Base-by-base conservation (phyloP, 1,139 yeast species). In the Sugiyamaella neomexicana region DNA sequence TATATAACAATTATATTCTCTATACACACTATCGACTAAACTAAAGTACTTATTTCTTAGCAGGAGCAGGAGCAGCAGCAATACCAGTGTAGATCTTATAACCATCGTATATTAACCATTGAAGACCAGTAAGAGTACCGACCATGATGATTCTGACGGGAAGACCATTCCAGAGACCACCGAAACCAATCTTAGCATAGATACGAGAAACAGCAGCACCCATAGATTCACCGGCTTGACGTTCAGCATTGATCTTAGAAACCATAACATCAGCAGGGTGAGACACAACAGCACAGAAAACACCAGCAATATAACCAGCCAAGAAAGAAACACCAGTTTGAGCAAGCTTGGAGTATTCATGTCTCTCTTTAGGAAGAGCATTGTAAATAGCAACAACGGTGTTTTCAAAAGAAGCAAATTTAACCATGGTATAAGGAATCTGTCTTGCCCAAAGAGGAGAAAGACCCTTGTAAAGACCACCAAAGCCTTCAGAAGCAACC, bases 181-280 rank as follows among this genome's bases (percentile, higher is more conserved):
- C 75, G 70, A 91, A 91, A 5, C 98, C 98, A 67, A 91, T 90
- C 66, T 81, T 80, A 53, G 75, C 71, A 71, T 90, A 91, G 67
- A 91, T 89, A 66, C 93, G 81, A 60, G 75, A 67, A 54, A 86
- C 77, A 15, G 95, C 95, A 49, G 76, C 75, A 42, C 85, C 85
- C 65, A 80, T 77, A 6, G 85, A 68, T 74, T 89, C 96, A 54
- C 80, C 80, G 31, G 86, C 76, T 63, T 77, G 74, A 67, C 85
- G 83, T 61, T 87, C 93, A 57, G 86, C 79, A 69, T 88, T 90
- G 66, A 91, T 81, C 79, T 90, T 88, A 53, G 96, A 88, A 38
- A 91, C 97, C 95, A 91, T 85, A 45, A 90, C 97, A 73, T 91
- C 98, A 40, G 97, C 97, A 43, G 98, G 98, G 72, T 91, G 97